Conservation (phyloP, 768 basidiomycete genomes). For the Gymnopilus junonius region DNA sequence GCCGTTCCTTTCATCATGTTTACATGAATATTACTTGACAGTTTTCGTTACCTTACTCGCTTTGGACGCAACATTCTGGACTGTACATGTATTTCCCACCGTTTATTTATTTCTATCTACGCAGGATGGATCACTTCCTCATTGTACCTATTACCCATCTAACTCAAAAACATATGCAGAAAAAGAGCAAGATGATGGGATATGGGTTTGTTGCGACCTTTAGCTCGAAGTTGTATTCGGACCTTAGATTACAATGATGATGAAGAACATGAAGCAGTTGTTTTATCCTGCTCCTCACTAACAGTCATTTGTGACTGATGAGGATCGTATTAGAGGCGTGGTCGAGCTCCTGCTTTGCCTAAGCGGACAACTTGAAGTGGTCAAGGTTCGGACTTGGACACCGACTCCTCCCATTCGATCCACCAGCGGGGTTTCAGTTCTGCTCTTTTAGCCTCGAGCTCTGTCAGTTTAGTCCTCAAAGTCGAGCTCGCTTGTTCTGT, state of each 20-base stretch:
- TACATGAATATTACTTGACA: not conserved
- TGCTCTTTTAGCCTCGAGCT: conserved; percentile 15
- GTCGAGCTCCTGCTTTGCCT: not conserved
- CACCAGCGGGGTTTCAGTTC: conserved; percentile 18
- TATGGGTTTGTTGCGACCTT: too few relatives aligned
- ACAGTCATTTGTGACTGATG: too few relatives aligned
- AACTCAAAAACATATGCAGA: not conserved
- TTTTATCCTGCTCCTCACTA: not conserved
- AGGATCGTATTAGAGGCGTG: not conserved
- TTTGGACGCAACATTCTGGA: not conserved
- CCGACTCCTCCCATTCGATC: conserved; percentile 1
- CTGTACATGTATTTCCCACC: conserved; percentile 7
- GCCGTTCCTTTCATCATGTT: not conserved
- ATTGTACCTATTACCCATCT: not conserved
- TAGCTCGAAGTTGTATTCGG: too few relatives aligned
- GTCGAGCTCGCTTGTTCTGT: conserved; percentile 1
- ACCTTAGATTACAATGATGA: too few relatives aligned
- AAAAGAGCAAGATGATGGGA: too few relatives aligned
- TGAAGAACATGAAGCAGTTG: not conserved
- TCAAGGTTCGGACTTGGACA: not conserved
- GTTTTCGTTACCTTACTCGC: not conserved
- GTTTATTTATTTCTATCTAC: conserved; percentile 6
- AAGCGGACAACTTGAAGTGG: too few relatives aligned
- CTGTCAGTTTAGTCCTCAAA: conserved; percentile 15
- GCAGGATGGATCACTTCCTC: not conserved